phyloP scores from a whole-genome alignment of 2,329 filamentous ascomycete species.

The Ascosphaera pollenicola region DNA sequence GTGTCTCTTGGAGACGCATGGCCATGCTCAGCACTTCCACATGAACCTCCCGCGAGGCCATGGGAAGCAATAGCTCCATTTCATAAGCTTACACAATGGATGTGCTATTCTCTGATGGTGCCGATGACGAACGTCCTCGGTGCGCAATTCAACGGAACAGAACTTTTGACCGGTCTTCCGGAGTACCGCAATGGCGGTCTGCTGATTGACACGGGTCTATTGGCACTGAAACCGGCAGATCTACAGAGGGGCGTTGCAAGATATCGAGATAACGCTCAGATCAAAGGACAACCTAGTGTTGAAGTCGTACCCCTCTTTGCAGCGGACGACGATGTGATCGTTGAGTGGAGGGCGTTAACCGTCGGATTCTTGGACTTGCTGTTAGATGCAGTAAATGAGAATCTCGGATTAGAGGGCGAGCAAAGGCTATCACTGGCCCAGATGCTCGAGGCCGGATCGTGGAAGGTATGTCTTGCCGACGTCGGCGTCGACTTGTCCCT shows the following conservation, averaged over 20 bases:
- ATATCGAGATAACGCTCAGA: slow-evolving; percentile 47
- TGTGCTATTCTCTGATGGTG: slow-evolving; percentile 82
- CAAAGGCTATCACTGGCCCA: slow-evolving; percentile 60
- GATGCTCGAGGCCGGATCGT: slow-evolving; percentile 85
- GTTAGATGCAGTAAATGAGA: slow-evolving; percentile 43
- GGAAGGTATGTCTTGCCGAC: slow-evolving; percentile 49
- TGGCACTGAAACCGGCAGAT: slow-evolving; percentile 53
- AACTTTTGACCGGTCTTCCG: slow-evolving; percentile 67
- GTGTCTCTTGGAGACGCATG: slow-evolving; percentile 81
- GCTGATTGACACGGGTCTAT: slow-evolving; percentile 61
- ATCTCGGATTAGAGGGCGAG: slow-evolving; percentile 44
- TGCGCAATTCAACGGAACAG: slow-evolving; percentile 58
- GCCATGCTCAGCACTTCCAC: slow-evolving; percentile 66
- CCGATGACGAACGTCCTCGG: slow-evolving; percentile 66
- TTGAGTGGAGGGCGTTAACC: slow-evolving; percentile 58
- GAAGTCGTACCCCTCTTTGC: slow-evolving; percentile 55
- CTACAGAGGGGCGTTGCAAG: slow-evolving; percentile 46
- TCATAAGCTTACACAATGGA: slow-evolving; percentile 89
- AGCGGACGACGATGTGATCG: slow-evolving; percentile 53
- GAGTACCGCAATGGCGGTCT: slow-evolving; percentile 87
- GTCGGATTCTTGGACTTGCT: slow-evolving; percentile 55
- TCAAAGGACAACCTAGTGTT: slow-evolving; percentile 47
- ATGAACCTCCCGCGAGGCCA: slow-evolving; percentile 37
- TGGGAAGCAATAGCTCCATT: slow-evolving; percentile 77
- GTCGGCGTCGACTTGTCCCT: not conserved